Evolutionary conservation across 2,329 filamentous ascomycete genomes (phyloP).

Genomic region (Amylocarpus encephaloides): DNA sequence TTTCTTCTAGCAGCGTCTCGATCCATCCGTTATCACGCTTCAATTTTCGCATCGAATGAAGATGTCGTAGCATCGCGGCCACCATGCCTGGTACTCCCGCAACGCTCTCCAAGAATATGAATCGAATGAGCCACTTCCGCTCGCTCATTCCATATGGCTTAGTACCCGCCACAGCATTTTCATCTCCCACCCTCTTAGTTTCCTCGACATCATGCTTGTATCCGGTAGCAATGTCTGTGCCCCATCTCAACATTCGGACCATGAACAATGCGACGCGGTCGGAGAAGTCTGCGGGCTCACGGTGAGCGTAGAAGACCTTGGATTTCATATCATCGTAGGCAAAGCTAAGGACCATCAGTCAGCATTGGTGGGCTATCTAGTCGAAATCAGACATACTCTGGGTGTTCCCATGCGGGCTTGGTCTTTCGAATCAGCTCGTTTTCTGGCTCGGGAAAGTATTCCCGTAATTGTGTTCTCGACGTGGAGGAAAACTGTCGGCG

Average conservation of each 20-base stretch:
- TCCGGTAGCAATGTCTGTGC: slow-evolving; percentile 76
- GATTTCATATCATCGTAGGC: slow-evolving; percentile 71
- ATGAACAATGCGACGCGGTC: slow-evolving; percentile 75
- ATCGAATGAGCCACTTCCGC: slow-evolving; percentile 81
- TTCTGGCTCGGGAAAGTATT: slow-evolving; percentile 30
- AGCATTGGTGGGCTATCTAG: neutral
- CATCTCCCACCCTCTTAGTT: slow-evolving; percentile 37
- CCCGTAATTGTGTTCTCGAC: slow-evolving; percentile 21
- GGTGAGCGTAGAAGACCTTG: slow-evolving; percentile 68
- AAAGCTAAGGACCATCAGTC: slow-evolving; percentile 44
- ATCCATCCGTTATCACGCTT: slow-evolving; percentile 97
- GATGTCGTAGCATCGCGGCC: slow-evolving; percentile 85
- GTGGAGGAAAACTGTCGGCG: slow-evolving; percentile 27
- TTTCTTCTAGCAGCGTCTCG: slow-evolving; percentile 71
- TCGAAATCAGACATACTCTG: slow-evolving; percentile 21
- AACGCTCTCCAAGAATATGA: slow-evolving; percentile 90
- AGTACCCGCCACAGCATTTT: slow-evolving; percentile 36
- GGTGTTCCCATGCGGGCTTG: slow-evolving; percentile 55
- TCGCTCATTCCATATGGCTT: slow-evolving; percentile 68
- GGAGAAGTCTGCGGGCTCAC: slow-evolving; percentile 62
- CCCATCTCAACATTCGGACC: slow-evolving; percentile 69
- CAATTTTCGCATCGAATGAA: slow-evolving; percentile 76
- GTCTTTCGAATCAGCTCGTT: slow-evolving; percentile 48
- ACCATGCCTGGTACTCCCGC: slow-evolving; percentile 97
- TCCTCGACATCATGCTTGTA: slow-evolving; percentile 62